Percentiles rank a stretch among this genome's conserved stretches.
Conservation (phyloP, 495 filamentous ascomycete species). For the Elasticomyces elasticus region DNA sequence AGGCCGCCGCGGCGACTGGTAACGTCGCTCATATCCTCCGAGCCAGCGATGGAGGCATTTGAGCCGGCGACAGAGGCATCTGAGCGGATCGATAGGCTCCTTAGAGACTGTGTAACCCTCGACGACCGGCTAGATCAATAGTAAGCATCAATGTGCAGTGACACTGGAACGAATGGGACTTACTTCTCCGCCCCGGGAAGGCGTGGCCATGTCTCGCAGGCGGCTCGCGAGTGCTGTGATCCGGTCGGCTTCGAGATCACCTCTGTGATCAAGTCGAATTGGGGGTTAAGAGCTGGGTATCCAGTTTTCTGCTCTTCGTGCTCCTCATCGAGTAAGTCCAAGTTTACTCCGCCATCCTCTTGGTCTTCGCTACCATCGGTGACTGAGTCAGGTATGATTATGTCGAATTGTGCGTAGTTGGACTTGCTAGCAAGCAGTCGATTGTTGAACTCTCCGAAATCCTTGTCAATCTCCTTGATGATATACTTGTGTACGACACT, state of each 20-base stretch:
- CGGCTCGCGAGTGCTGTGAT: background rate
- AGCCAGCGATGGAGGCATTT: conserved; percentile 3
- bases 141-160: too few species aligned
- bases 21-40: background rate
- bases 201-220: conserved; percentile 8
- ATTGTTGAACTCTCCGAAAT: background rate
- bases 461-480: conserved; percentile 25
- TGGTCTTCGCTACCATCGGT: conserved; percentile 7
- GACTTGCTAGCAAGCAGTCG: background rate
- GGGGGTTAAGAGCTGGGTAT: background rate
- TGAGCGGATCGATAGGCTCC: background rate
- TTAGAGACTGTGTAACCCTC: background rate
- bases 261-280: background rate
- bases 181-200: background rate
- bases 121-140: too few species aligned
- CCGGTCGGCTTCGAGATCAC: background rate
- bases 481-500: conserved; percentile 36
- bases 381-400: conserved; percentile 12
- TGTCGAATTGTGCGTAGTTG: background rate
- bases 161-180: too few species aligned
- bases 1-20: conserved; percentile 8
- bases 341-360: conserved; percentile 20
- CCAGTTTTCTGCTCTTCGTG: background rate
- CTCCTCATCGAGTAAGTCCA: background rate
- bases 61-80: too few species aligned